phyloP scores from a whole-genome alignment of 2,329 filamentous ascomycete species.

The Pezicula radicicola region DNA sequence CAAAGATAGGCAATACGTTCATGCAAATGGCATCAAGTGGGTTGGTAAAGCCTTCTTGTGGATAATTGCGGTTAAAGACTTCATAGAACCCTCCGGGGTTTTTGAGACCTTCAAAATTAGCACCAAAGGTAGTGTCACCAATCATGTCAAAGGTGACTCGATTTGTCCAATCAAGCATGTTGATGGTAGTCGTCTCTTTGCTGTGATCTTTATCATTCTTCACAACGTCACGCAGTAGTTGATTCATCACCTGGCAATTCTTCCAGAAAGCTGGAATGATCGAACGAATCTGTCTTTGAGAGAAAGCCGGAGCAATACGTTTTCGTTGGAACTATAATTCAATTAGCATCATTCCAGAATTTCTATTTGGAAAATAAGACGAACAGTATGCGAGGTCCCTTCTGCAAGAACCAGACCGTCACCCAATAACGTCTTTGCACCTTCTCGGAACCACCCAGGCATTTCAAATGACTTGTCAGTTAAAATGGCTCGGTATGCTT shows the following conservation, averaged over 20 bases:
- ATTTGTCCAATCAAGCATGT: conserved; percentile 1
- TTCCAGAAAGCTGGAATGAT: conserved; percentile 1
- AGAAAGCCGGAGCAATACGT: conserved; percentile 1
- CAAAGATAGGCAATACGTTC: conserved; percentile 1
- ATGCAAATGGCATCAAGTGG: neutral
- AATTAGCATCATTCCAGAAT: neutral
- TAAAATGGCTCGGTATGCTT: neutral
- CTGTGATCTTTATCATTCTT: neutral
- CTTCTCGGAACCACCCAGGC: conserved; percentile 2
- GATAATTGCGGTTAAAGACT: conserved; percentile 3
- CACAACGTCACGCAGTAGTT: neutral
- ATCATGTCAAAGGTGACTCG: conserved; percentile 5
- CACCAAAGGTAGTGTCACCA: neutral
- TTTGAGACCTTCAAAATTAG: neutral
- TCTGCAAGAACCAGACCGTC: conserved; percentile 2
- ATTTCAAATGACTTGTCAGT: neutral
- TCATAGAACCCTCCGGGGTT: conserved; percentile 1
- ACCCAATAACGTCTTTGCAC: conserved; percentile 1
- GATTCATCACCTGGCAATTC: neutral
- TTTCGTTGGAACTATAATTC: neutral
- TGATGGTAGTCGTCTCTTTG: neutral
- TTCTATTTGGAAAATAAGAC: neutral
- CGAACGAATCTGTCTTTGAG: neutral
- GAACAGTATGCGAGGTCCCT: neutral
- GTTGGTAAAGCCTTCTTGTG: conserved; percentile 1